Conservation (phyloP, 2,329 filamentous ascomycete genomes). For the Neonectria coccinea region DNA sequence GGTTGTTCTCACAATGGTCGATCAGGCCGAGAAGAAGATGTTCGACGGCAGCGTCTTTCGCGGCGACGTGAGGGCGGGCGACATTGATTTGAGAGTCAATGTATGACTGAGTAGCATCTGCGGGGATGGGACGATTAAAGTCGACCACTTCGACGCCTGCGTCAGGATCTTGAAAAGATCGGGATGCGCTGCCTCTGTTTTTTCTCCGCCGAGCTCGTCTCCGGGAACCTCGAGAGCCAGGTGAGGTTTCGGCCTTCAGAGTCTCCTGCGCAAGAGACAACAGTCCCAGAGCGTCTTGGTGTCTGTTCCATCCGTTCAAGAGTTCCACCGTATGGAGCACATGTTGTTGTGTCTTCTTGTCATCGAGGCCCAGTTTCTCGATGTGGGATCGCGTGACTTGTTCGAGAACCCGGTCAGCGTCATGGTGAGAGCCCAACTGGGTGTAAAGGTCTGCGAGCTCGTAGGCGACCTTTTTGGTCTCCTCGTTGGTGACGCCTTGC, state of each 20-base stretch:
- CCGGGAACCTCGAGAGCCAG: background rate
- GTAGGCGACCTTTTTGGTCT: slow-evolving; percentile 3
- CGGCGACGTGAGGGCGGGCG: background rate
- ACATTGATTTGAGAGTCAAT: background rate
- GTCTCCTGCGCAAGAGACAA: slow-evolving; percentile 4
- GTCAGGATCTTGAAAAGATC: too few species aligned
- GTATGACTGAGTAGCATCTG: background rate
- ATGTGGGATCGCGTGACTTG: background rate
- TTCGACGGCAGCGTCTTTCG: slow-evolving; percentile 1
- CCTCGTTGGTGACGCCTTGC: background rate
- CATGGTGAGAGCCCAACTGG: background rate
- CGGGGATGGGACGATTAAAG: background rate
- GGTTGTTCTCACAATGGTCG: background rate
- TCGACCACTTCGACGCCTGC: background rate
- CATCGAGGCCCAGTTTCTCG: background rate
- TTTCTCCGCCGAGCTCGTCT: background rate
- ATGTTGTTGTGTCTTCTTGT: slow-evolving; percentile 4
- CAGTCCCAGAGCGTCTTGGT: slow-evolving; percentile 6
- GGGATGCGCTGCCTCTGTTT: background rate
- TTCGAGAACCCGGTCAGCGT: slow-evolving; percentile 11
- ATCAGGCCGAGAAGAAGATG: background rate
- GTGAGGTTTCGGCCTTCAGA: background rate
- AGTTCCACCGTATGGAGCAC: slow-evolving; percentile 11
- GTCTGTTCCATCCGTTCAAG: slow-evolving; percentile 3
- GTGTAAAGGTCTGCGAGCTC: slow-evolving; percentile 4